Conservation (phyloP, 2,329 filamentous ascomycete genomes). For the Elsinoe batatas region DNA sequence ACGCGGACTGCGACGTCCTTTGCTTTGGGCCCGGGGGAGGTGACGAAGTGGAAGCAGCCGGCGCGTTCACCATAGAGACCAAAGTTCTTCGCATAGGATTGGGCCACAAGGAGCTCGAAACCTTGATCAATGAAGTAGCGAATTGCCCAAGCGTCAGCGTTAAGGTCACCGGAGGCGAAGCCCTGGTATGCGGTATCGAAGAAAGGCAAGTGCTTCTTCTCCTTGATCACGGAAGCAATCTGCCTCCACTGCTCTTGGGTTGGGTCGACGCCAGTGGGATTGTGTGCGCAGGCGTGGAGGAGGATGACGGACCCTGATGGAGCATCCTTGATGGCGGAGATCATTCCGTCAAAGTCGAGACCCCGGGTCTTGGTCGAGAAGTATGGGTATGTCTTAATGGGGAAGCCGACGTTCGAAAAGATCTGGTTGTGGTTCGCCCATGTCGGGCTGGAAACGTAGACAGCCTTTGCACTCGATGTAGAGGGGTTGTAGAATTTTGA, state of each 20-base stretch:
- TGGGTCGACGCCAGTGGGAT: slow-evolving; percentile 93
- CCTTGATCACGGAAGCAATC: slow-evolving; percentile 65
- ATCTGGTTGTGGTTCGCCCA: slow-evolving; percentile 99
- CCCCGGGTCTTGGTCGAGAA: slow-evolving; percentile 82
- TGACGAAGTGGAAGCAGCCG: slow-evolving; percentile 91
- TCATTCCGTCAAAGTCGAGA: slow-evolving; percentile 86
- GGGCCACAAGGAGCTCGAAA: slow-evolving; percentile 52
- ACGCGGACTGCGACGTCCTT: slow-evolving; percentile 53
- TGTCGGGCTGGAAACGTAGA: slow-evolving; percentile 90
- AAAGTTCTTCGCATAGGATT: slow-evolving; percentile 48
- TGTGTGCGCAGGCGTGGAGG: slow-evolving; percentile 68
- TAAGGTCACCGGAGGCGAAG: slow-evolving; percentile 84
- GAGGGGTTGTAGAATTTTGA: slow-evolving; percentile 68
- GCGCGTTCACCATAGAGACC: slow-evolving; percentile 94
- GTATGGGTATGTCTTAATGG: slow-evolving; percentile 81
- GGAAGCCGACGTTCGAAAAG: slow-evolving; percentile 78
- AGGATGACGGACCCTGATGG: slow-evolving; percentile 19
- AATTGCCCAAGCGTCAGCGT: slow-evolving; percentile 80
- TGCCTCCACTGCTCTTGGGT: slow-evolving; percentile 91
- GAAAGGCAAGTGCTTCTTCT: slow-evolving; percentile 87
- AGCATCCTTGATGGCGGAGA: slow-evolving; percentile 86
- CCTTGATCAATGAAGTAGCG: slow-evolving; percentile 90
- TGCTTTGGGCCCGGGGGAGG: slow-evolving; percentile 59
- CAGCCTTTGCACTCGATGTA: slow-evolving; percentile 52
- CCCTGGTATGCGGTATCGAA: slow-evolving; percentile 98